Evolutionary conservation across 2,329 filamentous ascomycete genomes (phyloP).

Genomic region (Chaetomium globosum): DNA sequence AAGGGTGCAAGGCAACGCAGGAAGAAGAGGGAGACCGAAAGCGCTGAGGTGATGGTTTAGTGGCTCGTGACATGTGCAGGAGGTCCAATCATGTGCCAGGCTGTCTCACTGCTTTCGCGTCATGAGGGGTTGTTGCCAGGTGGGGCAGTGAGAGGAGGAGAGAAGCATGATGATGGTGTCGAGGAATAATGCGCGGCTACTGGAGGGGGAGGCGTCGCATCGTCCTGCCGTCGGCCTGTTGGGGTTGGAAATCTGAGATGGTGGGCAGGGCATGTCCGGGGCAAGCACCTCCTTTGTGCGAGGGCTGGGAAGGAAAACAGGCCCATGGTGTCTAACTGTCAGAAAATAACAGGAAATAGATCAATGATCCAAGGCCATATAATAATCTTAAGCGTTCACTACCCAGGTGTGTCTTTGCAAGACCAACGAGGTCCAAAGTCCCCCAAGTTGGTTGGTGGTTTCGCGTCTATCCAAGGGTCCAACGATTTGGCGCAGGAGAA

Average conservation of each 20-base stretch:
- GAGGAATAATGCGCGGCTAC: neutral
- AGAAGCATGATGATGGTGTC: slow-evolving; percentile 1
- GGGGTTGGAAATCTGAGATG: slow-evolving; percentile 3
- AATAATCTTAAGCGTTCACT: neutral
- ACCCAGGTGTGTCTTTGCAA: neutral
- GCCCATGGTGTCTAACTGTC: too few relatives aligned
- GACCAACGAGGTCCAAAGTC: neutral
- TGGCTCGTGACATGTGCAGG: slow-evolving; percentile 32
- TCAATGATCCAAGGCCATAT: neutral
- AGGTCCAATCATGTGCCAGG: slow-evolving; percentile 34
- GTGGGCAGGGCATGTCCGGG: slow-evolving; percentile 5
- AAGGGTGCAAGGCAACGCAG: neutral
- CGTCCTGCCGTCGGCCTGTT: neutral
- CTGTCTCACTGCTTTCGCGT: slow-evolving; percentile 32
- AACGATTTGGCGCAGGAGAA: neutral
- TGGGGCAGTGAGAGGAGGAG: slow-evolving; percentile 14
- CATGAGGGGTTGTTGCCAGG: slow-evolving; percentile 22
- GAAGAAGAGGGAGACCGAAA: neutral
- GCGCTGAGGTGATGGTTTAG: neutral
- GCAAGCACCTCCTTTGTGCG: neutral
- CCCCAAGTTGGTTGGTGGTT: neutral
- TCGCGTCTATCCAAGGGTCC: neutral
- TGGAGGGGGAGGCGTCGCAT: neutral
- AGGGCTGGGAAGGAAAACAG: too few relatives aligned
- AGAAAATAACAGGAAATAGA: neutral